These are phyloP conservation scores for Trichoderma sp. DNA, from an alignment of 2,329 filamentous ascomycete species.

Conservation along the genomic window DNA sequence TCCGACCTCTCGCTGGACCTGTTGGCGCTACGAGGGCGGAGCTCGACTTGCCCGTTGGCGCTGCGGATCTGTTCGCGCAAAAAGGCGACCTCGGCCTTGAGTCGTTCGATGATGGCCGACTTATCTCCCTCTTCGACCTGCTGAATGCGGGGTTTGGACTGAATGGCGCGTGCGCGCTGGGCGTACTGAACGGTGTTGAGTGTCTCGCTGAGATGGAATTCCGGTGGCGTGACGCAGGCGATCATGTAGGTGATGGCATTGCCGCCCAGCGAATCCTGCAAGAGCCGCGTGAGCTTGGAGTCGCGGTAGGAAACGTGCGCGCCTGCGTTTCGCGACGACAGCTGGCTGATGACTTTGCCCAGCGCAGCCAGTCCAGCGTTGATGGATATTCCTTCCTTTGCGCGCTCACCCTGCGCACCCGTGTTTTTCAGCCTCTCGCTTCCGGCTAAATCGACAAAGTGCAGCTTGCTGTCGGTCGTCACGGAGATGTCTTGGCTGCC, in stretches of 20 bases:
- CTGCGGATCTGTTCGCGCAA: slow-evolving; percentile 90
- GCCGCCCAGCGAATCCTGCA: slow-evolving; percentile 94
- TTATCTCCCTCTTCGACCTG: slow-evolving; percentile 92
- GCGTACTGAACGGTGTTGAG: slow-evolving; percentile 98
- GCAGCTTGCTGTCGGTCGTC: slow-evolving; percentile 95
- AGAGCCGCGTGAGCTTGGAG: slow-evolving; percentile 90
- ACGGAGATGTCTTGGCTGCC: slow-evolving; percentile 66
- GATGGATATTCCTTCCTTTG: slow-evolving; percentile 96
- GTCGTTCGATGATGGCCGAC: slow-evolving; percentile 86
- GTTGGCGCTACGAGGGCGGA: slow-evolving; percentile 53
- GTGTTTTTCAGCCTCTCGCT: slow-evolving; percentile 98
- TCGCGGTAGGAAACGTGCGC: slow-evolving; percentile 97
- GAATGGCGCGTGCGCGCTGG: slow-evolving; percentile 91
- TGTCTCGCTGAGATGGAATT: slow-evolving; percentile 97
- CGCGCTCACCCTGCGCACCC: slow-evolving; percentile 88
- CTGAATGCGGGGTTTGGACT: slow-evolving; percentile 96
- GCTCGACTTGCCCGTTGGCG: slow-evolving; percentile 64
- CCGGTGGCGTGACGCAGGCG: slow-evolving; percentile 93
- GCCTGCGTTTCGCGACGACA: slow-evolving; percentile 84
- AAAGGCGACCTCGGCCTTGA: slow-evolving; percentile 92
- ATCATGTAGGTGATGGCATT: slow-evolving; percentile 99
- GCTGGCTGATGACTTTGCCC: slow-evolving; percentile 96
- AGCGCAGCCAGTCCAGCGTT: slow-evolving; percentile 93
- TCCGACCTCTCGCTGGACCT: slow-evolving; percentile 71
- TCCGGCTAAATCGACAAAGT: slow-evolving; percentile 96